Percentiles rank a stretch among this genome's conserved stretches.
These are phyloP conservation scores for Tylopilus subfusipes DNA, from an alignment of 768 basidiomycete species.

Conservation along the genomic window DNA sequence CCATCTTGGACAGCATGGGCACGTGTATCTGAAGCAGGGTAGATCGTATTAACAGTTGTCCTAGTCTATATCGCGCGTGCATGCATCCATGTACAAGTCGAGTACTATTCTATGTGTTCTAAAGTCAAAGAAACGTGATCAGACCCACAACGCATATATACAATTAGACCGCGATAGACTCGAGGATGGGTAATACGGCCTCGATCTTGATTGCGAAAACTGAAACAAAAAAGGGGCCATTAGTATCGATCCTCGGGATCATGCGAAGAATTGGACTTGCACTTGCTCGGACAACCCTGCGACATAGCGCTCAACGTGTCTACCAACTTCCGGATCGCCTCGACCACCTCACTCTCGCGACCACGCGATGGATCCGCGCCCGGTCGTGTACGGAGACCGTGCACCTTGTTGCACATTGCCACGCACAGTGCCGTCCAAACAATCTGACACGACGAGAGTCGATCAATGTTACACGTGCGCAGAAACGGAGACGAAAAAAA, in stretches of 20 bases:
- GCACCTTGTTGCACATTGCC: conserved; percentile 20
- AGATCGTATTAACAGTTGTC: not conserved
- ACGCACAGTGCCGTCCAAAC: conserved; percentile 25
- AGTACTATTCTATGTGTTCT: not conserved
- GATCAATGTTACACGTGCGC: not conserved
- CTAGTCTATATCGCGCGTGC: not conserved
- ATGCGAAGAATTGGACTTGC: conserved; percentile 13
- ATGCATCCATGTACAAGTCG: not conserved
- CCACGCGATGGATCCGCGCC: conserved; percentile 2
- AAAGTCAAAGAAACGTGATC: not conserved
- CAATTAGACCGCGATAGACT: not conserved
- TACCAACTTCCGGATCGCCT: conserved; percentile 16
- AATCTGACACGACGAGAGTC: conserved; percentile 4
- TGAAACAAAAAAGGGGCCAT: not conserved
- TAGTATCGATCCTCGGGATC: not conserved
- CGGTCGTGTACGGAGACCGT: conserved; percentile 13
- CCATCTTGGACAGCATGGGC: too few relatives aligned
- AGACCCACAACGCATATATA: too few relatives aligned
- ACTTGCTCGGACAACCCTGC: conserved; percentile 12
- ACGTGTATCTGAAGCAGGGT: conserved; percentile 9
- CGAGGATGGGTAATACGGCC: conserved; percentile 8
- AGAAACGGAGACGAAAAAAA: accelerated
- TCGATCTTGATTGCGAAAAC: conserved; percentile 26
- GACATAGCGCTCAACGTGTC: conserved; percentile 17
- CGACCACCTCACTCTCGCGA: conserved; percentile 10